phyloP scores from a whole-genome alignment of 371 early-diverging fungal genomes.

The Entomophthora muscae region DNA sequence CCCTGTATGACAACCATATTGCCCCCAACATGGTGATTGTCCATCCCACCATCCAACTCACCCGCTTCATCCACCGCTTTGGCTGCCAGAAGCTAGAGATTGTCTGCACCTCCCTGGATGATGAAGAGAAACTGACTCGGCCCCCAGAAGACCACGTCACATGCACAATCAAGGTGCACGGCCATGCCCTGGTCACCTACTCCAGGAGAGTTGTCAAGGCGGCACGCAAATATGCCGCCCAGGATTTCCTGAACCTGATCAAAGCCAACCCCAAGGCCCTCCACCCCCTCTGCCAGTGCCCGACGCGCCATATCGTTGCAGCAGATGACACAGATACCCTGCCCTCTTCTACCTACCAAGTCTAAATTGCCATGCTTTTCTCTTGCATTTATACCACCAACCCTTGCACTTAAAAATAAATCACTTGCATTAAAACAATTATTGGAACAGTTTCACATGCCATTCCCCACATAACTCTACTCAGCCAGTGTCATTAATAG shows the following conservation, averaged over 20 bases:
- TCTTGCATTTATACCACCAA: too few relatives aligned
- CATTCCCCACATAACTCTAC: too few relatives aligned
- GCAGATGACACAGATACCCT: too few relatives aligned
- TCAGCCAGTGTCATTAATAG: too few relatives aligned
- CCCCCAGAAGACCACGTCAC: background rate
- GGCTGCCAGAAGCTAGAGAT: constrained; percentile 23
- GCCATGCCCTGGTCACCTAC: background rate
- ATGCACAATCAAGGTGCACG: background rate
- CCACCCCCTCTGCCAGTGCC: constrained; percentile 10
- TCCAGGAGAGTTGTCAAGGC: constrained; percentile 22
- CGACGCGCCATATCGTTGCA: background rate
- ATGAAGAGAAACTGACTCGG: constrained; percentile 10
- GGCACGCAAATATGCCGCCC: constrained; percentile 36
- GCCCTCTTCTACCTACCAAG: too few relatives aligned
- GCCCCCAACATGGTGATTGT: constrained; percentile 25
- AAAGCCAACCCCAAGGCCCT: constrained; percentile 4
- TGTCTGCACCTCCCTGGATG: constrained; percentile 18
- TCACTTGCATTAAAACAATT: too few relatives aligned
- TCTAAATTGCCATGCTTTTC: too few relatives aligned
- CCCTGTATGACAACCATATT: constrained; percentile 29
- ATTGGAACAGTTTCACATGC: too few relatives aligned
- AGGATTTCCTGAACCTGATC: constrained; percentile 9
- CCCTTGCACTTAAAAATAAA: too few relatives aligned
- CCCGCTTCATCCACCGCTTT: constrained; percentile 20
- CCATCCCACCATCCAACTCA: constrained; percentile 28